Evolutionary conservation across 345 rosid species (phyloP).

Genomic region (Salix suchowensis): DNA sequence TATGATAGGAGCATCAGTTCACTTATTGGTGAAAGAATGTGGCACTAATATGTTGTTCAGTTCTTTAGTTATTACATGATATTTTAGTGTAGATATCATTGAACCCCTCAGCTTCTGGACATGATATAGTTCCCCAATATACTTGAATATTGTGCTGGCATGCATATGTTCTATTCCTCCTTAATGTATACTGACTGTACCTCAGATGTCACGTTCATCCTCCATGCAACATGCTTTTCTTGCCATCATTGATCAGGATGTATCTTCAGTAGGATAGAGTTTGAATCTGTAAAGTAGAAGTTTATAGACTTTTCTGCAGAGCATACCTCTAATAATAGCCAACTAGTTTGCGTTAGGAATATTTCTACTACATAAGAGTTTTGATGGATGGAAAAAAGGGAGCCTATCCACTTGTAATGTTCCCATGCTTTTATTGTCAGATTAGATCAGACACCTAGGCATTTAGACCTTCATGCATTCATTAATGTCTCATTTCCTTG

Average conservation of each 20-base stretch:
- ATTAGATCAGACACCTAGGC: not conserved
- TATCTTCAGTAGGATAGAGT: not conserved
- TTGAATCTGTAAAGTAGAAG: not conserved
- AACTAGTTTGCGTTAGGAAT: not conserved
- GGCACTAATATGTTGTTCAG: not conserved
- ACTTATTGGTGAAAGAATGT: not conserved
- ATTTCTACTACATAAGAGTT: not conserved
- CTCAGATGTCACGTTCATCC: not conserved
- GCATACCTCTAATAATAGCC: not conserved
- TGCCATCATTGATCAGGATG: no score
- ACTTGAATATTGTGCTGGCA: not conserved
- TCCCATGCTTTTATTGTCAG: not conserved
- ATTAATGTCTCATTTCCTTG: not conserved
- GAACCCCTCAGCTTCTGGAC: not conserved
- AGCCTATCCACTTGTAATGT: not conserved
- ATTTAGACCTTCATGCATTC: not conserved
- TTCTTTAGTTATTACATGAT: not conserved
- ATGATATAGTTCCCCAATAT: not conserved
- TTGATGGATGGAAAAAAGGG: not conserved
- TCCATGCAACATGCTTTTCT: no score
- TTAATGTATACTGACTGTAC: not conserved
- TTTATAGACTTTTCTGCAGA: not conserved
- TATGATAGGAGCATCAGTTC: constrained; percentile 2
- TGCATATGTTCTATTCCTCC: not conserved
- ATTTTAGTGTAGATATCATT: not conserved